Evolutionary conservation across 192 early-diverging fungal species (phyloP).

Genomic region (Thamnidium elegans): DNA sequence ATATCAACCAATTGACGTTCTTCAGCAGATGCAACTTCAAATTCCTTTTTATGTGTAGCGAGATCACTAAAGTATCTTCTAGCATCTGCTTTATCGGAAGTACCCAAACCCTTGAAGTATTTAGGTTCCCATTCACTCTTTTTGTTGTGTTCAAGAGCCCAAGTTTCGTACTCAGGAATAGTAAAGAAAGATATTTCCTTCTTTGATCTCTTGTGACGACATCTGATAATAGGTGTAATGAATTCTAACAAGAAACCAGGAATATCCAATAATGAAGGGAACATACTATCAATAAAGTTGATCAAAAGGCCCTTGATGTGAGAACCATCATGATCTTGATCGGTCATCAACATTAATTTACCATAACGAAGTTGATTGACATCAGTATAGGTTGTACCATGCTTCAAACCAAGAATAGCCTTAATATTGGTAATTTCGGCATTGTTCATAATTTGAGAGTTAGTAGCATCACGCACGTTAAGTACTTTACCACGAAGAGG

Average conservation of each 20-base stretch:
- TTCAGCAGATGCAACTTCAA: slow-evolving; percentile 51
- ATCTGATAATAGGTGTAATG: slow-evolving; percentile 94
- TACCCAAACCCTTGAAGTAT: slow-evolving; percentile 99
- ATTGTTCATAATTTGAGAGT: slow-evolving; percentile 69
- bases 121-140: slow-evolving; percentile 83
- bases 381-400: slow-evolving; percentile 73
- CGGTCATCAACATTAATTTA: slow-evolving; percentile 97
- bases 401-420: slow-evolving; percentile 90
- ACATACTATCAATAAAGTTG: slow-evolving; percentile 94
- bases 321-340: slow-evolving; percentile 96
- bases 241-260: slow-evolving; percentile 93
- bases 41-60: slow-evolving; percentile 75
- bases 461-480: slow-evolving; percentile 88
- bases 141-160: slow-evolving; percentile 65
- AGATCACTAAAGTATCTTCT: slow-evolving; percentile 91
- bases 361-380: slow-evolving; percentile 85
- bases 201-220: slow-evolving; percentile 57
- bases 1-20: slow-evolving; percentile 86
- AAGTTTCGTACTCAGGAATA: slow-evolving; percentile 87
- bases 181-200: slow-evolving; percentile 80
- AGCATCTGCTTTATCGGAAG: slow-evolving; percentile 77
- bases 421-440: slow-evolving; percentile 88
- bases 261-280: slow-evolving; percentile 85
- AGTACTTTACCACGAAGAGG: slow-evolving; percentile 95
- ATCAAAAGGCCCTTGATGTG: slow-evolving; percentile 97